phyloP scores from a whole-genome alignment of 78 protist species.

The Bigelowiella natans region DNA sequence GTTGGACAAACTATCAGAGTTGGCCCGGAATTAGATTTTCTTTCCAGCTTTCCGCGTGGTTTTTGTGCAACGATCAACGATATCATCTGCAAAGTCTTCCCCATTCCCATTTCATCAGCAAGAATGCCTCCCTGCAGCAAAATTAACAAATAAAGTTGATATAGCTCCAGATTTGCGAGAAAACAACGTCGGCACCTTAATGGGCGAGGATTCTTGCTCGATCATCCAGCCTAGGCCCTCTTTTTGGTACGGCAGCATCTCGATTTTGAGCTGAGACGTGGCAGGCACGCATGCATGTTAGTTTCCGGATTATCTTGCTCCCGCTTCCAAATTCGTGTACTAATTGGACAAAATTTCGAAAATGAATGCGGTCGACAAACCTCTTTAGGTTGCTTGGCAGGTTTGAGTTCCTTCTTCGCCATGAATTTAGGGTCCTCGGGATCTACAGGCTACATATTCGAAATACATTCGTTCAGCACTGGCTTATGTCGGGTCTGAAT shows the following conservation, averaged over 20 bases:
- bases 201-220: neutral
- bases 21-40: neutral
- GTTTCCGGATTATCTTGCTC: too few relatives aligned
- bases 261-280: neutral
- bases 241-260: neutral
- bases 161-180: too few relatives aligned
- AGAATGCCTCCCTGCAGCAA: neutral
- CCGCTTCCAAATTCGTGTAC: too few relatives aligned
- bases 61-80: neutral
- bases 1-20: neutral
- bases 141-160: too few relatives aligned
- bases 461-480: neutral
- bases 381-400: neutral
- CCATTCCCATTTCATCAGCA: constrained; percentile 11
- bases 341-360: too few relatives aligned
- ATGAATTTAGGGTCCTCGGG: neutral
- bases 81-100: neutral
- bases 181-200: too few relatives aligned
- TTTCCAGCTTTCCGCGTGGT: neutral
- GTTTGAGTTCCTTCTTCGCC: neutral
- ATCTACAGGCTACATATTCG: neutral
- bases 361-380: neutral
- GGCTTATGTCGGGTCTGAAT: neutral
- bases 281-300: too few relatives aligned
- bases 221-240: constrained; percentile 7